Evolutionary conservation across 306 rosid genomes (phyloP), one percentile per base, ranked within the genome.

Genomic region (Carpinus viminea): DNA sequence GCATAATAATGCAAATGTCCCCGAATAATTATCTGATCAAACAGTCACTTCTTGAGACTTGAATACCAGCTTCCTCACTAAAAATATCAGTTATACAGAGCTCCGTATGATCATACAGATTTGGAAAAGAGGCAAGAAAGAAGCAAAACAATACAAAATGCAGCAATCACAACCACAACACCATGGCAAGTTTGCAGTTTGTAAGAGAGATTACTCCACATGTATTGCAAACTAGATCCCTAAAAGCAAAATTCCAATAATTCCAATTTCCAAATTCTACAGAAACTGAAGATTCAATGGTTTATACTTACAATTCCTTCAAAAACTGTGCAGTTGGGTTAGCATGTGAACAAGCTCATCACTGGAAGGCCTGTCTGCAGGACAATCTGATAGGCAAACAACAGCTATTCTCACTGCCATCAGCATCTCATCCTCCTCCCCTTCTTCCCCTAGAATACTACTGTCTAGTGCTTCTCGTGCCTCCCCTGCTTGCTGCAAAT

Each of bases 311-410:
- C 74, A 71, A 73, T 76, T 78, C 76, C 28, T 80, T 89, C 86
- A 95, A 84, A 95, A 95, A 80, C 99, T 95, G 90, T 95, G 91
- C 85, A 95, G 83, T 85, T 95, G 99, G 80, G 99, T 95, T 83
- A 95, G 91, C 97, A 95, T 86, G 89, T 93, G 99, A 82, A 93
- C 99, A 80, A 95, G 97, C 73, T 95, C 99, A 70, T 95, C 99
- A 79, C 99, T 95, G 3, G 98, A 95, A 77, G 99, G 99, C 69
- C 99, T 85, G 21, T 95, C 96, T 4, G 94, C 90, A 62, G 99
- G 94, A 90, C 77, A 78, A 79, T 93, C 98, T 21, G 99, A 95
- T 15, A 95, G 80, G 85, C 99, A 95, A 2, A 91, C 99, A 1
- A 96, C 93, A 21, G 98, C 97, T 43, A 95, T 93, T 80, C 96